These are phyloP conservation scores for Rhynchosporium secalis DNA, from an alignment of 2,329 filamentous ascomycete genomes.

Conservation along the genomic window DNA sequence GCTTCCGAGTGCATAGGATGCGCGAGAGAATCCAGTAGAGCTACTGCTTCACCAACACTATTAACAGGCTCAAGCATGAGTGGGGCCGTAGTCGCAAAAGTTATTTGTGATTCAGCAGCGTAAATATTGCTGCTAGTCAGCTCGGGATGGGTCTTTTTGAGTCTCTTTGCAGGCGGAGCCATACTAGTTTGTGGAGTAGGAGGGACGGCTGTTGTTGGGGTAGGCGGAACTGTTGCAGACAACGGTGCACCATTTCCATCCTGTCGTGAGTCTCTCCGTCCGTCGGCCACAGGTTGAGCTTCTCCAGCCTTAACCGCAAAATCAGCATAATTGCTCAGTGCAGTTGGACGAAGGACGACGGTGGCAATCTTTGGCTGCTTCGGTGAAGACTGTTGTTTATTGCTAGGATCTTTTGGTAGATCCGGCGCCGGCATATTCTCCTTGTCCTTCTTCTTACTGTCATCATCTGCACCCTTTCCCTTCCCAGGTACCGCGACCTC, in stretches of 20 bases:
- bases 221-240: slow-evolving; percentile 53
- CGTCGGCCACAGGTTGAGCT: slow-evolving; percentile 49
- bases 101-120: slow-evolving; percentile 73
- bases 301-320: slow-evolving; percentile 75
- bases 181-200: slow-evolving; percentile 56
- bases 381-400: slow-evolving; percentile 42
- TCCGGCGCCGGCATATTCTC: slow-evolving; percentile 58
- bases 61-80: slow-evolving; percentile 77
- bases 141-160: slow-evolving; percentile 72
- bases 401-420: slow-evolving; percentile 48
- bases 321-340: slow-evolving; percentile 72
- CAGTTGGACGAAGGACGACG: slow-evolving; percentile 81
- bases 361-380: slow-evolving; percentile 69
- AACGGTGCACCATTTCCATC: slow-evolving; percentile 44
- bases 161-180: slow-evolving; percentile 63
- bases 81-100: slow-evolving; percentile 71
- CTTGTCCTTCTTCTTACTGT: slow-evolving; percentile 49
- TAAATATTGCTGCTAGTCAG: slow-evolving; percentile 73
- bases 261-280: slow-evolving; percentile 47
- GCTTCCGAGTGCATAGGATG: slow-evolving; percentile 76
- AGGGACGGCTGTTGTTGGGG: slow-evolving; percentile 64
- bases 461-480: slow-evolving; percentile 37
- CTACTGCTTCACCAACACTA: slow-evolving; percentile 66
- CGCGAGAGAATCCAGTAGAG: slow-evolving; percentile 67
- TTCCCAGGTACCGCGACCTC: slow-evolving; percentile 40